Evolutionary conservation across 129 eudicot genomes (phyloP).

Genomic region (Solidago caesia): DNA sequence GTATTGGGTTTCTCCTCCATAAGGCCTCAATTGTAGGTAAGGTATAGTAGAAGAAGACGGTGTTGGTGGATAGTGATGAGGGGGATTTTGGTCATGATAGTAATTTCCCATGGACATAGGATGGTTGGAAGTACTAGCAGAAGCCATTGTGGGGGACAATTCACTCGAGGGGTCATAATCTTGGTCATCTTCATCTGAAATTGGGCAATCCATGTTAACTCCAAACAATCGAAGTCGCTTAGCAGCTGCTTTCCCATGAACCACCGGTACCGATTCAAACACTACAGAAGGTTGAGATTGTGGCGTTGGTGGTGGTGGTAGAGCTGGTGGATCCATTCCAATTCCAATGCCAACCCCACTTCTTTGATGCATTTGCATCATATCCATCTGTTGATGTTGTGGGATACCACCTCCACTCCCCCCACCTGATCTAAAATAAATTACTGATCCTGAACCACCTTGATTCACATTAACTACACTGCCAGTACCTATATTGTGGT

Average conservation of each 20-base stretch:
- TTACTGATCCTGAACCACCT: conserved; percentile 51
- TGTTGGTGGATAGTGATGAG: conserved; percentile 14
- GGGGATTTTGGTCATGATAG: conserved; percentile 8
- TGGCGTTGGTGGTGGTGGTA: conserved; percentile 17
- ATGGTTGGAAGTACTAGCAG: conserved; percentile 27
- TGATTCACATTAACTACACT: conserved; percentile 41
- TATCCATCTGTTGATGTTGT: conserved; percentile 37
- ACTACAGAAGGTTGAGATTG: conserved; percentile 35
- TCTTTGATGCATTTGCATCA: conserved; percentile 39
- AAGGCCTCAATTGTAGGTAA: conserved; percentile 51
- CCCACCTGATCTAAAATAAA: conserved; percentile 50
- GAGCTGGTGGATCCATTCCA: conserved; percentile 29
- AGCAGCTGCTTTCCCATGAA: conserved; percentile 86
- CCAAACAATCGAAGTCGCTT: conserved; percentile 84
- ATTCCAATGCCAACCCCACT: conserved; percentile 32
- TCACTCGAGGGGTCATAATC: conserved; percentile 33
- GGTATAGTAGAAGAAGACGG: conserved; percentile 48
- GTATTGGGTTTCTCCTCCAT: conserved; percentile 30
- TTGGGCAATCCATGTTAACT: conserved; percentile 94
- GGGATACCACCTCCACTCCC: conserved; percentile 26
- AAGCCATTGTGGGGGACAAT: conserved; percentile 19
- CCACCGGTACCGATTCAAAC: conserved; percentile 91
- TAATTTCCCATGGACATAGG: conserved; percentile 21
- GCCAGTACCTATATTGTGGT: conserved; percentile 31
- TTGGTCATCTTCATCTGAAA: conserved; percentile 49